Percentiles rank a stretch among this genome's conserved stretches.
phyloP scores from a whole-genome alignment of 768 basidiomycete genomes.

The Rhodosporidiobolus sp. region DNA sequence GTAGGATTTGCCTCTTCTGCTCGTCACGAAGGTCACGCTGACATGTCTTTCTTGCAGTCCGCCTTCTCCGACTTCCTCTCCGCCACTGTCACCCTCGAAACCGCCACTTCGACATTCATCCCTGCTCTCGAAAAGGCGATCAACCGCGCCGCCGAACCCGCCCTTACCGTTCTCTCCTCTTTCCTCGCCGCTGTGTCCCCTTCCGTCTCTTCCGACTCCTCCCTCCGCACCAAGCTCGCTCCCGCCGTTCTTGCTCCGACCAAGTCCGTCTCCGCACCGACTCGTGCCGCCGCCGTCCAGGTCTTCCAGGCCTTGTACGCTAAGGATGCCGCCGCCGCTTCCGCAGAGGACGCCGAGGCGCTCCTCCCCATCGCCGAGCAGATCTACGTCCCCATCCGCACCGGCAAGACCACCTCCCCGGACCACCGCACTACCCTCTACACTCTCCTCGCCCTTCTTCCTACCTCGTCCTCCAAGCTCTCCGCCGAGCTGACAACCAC shows the following conservation, averaged over 20 bases:
- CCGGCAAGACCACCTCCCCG: slow-evolving; percentile 79
- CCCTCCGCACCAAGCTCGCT: slow-evolving; percentile 49
- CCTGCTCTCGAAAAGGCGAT: slow-evolving; percentile 77
- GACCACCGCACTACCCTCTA: slow-evolving; percentile 82
- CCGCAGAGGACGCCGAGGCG: slow-evolving; percentile 36
- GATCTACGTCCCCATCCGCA: slow-evolving; percentile 67
- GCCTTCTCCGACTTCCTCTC: slow-evolving; percentile 44
- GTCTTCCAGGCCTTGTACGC: slow-evolving; percentile 45
- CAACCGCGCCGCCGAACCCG: slow-evolving; percentile 74
- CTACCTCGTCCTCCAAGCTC: slow-evolving; percentile 47
- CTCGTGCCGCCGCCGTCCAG: slow-evolving; percentile 45
- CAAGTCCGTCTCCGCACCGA: slow-evolving; percentile 48
- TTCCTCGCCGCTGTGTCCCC: slow-evolving; percentile 20
- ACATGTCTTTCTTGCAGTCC: slow-evolving; percentile 10
- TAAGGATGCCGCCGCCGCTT: neutral
- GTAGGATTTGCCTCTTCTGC: slow-evolving; percentile 45
- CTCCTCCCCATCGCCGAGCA: slow-evolving; percentile 57
- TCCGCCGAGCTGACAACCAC: slow-evolving; percentile 54
- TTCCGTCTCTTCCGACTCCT: slow-evolving; percentile 63
- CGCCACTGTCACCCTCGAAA: slow-evolving; percentile 47
- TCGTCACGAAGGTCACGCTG: neutral
- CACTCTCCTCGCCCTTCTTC: slow-evolving; percentile 64
- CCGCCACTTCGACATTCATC: slow-evolving; percentile 59
- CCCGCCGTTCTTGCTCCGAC: slow-evolving; percentile 42
- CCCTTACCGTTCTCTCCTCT: slow-evolving; percentile 54